A percentile compares a stretch with the other conserved stretches of the same genome.
These are phyloP conservation scores for Tylopilus sp. DNA, from an alignment of 768 basidiomycete species.

Conservation along the genomic window DNA sequence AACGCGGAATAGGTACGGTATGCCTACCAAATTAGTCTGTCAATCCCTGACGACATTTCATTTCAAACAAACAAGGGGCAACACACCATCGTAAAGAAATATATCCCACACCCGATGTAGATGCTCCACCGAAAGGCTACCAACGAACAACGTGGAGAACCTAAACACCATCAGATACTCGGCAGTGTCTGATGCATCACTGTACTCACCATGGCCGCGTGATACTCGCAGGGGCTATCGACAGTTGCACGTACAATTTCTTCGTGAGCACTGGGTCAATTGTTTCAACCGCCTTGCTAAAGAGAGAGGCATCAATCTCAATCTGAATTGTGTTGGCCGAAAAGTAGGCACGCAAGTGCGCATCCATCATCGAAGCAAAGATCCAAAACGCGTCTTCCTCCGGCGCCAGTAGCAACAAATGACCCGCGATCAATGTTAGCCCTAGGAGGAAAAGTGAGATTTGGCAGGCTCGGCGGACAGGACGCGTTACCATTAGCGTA, in stretches of 20 bases:
- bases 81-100: constrained; percentile 74
- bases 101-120: constrained; percentile 79
- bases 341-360: constrained; percentile 77
- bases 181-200: background rate
- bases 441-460: constrained; percentile 37
- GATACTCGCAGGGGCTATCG: constrained; percentile 52
- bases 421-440: constrained; percentile 65
- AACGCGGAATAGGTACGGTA: too few species aligned
- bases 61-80: background rate
- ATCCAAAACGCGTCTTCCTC: constrained; percentile 94
- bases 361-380: constrained; percentile 83
- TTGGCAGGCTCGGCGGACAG: background rate
- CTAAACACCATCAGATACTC: constrained; percentile 31
- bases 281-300: constrained; percentile 63
- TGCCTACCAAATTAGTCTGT: background rate
- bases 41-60: background rate
- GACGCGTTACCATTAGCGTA: constrained; percentile 55
- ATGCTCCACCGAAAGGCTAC: constrained; percentile 59
- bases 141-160: constrained; percentile 73
- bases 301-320: constrained; percentile 73
- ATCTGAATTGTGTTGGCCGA: constrained; percentile 55
- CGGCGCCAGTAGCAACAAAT: constrained; percentile 68
- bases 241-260: constrained; percentile 63
- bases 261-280: constrained; percentile 59
- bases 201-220: constrained; percentile 60